Conservation (phyloP, 2,329 filamentous ascomycete species). For the Plectosphaerella sp. region DNA sequence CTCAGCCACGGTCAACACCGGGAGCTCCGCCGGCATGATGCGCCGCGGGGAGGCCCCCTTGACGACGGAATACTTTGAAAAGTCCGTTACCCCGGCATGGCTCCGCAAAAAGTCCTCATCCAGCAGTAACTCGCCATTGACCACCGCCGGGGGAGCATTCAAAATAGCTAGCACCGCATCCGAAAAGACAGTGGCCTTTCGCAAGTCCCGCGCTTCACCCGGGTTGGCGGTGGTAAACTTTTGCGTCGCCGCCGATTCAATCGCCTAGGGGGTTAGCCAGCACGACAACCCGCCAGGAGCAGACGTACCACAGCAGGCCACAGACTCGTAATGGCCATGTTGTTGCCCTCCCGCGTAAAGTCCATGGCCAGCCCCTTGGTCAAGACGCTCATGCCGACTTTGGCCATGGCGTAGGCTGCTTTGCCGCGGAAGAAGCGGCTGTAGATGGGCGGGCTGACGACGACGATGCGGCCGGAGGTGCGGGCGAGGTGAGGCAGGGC, state of each 20-base stretch:
- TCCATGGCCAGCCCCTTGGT: constrained; percentile 83
- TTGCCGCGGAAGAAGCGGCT: constrained; percentile 81
- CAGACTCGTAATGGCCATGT: constrained; percentile 75
- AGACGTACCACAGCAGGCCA: constrained; percentile 71
- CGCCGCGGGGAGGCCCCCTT: constrained; percentile 59
- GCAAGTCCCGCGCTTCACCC: constrained; percentile 51
- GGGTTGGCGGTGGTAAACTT: constrained; percentile 40
- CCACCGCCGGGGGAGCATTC: constrained; percentile 46
- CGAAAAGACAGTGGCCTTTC: constrained; percentile 70
- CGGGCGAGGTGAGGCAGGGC: constrained; percentile 59
- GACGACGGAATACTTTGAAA: constrained; percentile 68
- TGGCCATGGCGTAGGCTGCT: constrained; percentile 76
- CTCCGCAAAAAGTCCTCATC: constrained; percentile 78
- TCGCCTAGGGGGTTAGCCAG: constrained; percentile 33
- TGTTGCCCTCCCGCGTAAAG: constrained; percentile 58
- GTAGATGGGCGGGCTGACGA: constrained; percentile 82
- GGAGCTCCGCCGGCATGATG: constrained; percentile 72
- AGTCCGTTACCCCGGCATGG: constrained; percentile 62
- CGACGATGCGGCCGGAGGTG: constrained; percentile 61
- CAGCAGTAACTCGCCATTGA: constrained; percentile 69
- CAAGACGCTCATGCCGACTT: constrained; percentile 77
- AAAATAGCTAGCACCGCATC: constrained; percentile 75
- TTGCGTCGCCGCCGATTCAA: constrained; percentile 71
- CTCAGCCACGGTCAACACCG: constrained; percentile 67
- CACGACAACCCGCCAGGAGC: neutral